phyloP scores from a whole-genome alignment of 495 filamentous ascomycete genomes.

The Cudoniella acicularis region DNA sequence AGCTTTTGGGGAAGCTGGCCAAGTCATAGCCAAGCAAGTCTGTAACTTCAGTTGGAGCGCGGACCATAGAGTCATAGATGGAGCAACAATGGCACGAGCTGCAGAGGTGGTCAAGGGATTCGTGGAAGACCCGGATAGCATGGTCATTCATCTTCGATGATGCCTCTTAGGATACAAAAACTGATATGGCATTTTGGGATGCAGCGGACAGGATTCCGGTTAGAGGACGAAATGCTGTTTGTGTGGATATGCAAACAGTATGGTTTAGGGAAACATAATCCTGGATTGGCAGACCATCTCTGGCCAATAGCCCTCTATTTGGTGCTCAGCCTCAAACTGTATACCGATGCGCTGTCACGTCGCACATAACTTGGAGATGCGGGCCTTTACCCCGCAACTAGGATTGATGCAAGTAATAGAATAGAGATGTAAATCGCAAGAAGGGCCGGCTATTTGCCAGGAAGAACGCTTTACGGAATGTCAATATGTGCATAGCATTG shows the following conservation, averaged over 20 bases:
- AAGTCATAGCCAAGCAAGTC: slow-evolving; percentile 59
- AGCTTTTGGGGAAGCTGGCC: slow-evolving; percentile 54
- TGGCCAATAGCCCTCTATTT: background rate
- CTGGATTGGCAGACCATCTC: background rate
- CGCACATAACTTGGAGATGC: background rate
- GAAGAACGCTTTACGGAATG: background rate
- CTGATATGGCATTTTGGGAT: background rate
- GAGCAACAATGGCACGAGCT: slow-evolving; percentile 87
- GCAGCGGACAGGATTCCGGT: background rate
- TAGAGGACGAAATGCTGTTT: background rate
- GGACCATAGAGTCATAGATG: slow-evolving; percentile 93
- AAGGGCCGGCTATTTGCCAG: background rate
- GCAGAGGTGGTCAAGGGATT: slow-evolving; percentile 71
- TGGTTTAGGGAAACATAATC: background rate
- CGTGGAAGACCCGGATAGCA: slow-evolving; percentile 78
- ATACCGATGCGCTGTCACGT: slow-evolving; percentile 7
- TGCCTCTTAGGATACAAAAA: background rate
- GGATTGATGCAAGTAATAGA: slow-evolving; percentile 18
- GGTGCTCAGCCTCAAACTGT: background rate
- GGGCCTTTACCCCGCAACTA: slow-evolving; percentile 2
- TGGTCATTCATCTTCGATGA: slow-evolving; percentile 63
- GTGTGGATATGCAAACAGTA: background rate
- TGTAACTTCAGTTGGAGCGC: slow-evolving; percentile 95
- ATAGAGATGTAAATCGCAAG: background rate
- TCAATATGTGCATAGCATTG: background rate